phyloP scores from a whole-genome alignment of 2,329 filamentous ascomycete genomes.

The Cadophora malorum region DNA sequence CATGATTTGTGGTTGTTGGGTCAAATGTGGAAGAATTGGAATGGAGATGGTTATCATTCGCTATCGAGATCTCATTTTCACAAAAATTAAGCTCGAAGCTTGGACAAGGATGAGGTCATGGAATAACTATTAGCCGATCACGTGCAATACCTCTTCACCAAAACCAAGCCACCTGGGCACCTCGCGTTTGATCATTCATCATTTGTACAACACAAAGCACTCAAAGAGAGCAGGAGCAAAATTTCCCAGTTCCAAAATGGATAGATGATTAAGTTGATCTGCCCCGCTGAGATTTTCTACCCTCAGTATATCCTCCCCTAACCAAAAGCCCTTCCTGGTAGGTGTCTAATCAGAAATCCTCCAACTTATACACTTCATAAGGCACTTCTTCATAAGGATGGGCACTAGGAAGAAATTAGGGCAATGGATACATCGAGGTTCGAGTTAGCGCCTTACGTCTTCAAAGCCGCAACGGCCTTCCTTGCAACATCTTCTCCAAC shows the following conservation, averaged over 20 bases:
- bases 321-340: no score
- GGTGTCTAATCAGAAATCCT: constrained; percentile 50
- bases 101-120: constrained; percentile 1
- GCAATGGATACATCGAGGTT: constrained; percentile 18
- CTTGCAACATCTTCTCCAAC: constrained; percentile 61
- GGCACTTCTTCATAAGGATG: constrained; percentile 61
- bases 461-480: constrained; percentile 67
- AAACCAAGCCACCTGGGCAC: no score
- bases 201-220: no score
- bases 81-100: constrained; percentile 27
- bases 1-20: constrained; percentile 35
- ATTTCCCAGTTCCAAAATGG: no score
- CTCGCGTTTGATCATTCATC: no score
- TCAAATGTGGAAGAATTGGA: constrained; percentile 4
- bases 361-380: constrained; percentile 56
- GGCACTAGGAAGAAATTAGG: constrained; percentile 35
- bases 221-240: no score
- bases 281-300: no score
- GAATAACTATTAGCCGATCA: constrained; percentile 18
- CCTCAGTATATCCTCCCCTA: no score
- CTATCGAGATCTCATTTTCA: constrained; percentile 19
- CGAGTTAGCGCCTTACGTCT: constrained; percentile 56
- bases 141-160: no score
- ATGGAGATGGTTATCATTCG: constrained; percentile 16
- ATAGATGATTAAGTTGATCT: no score